Evolutionary conservation across 2,329 filamentous ascomycete species (phyloP).

Genomic region (Berkeleyomyces basicola): DNA sequence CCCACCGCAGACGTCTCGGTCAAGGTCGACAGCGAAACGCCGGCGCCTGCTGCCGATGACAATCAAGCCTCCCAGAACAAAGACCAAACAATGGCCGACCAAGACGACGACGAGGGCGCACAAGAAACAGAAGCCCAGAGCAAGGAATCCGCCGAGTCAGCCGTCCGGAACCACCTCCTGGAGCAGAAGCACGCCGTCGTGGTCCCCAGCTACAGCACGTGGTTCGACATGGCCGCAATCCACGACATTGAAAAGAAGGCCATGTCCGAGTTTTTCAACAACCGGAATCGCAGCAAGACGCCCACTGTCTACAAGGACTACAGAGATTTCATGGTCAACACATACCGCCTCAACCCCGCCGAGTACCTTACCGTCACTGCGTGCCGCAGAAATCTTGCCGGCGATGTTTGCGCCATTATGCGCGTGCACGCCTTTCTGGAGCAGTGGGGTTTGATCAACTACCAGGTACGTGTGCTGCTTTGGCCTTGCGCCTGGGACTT

Average conservation of each 20-base stretch:
- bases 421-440: constrained; percentile 94
- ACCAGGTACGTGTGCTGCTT: constrained; percentile 49
- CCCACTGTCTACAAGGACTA: constrained; percentile 97
- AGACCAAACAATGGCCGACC: constrained; percentile 32
- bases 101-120: constrained; percentile 31
- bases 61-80: constrained; percentile 22
- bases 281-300: constrained; percentile 93
- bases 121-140: constrained; percentile 45
- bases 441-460: constrained; percentile 98
- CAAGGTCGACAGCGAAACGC: constrained; percentile 45
- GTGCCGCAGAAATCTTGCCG: constrained; percentile 83
- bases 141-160: constrained; percentile 68
- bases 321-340: constrained; percentile 99
- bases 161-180: constrained; percentile 80
- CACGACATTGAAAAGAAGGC: constrained; percentile 88
- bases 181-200: constrained; percentile 92
- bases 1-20: constrained; percentile 30
- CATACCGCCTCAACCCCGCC: constrained; percentile 84
- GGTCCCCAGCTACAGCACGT: constrained; percentile 90
- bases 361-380: constrained; percentile 97
- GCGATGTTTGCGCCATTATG: constrained; percentile 98
- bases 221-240: constrained; percentile 96
- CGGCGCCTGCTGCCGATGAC: constrained; percentile 53
- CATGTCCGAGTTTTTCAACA: constrained; percentile 96
- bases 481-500: neutral